phyloP scores from a whole-genome alignment of 2,329 filamentous ascomycete genomes.

The Cadophora sp. region DNA sequence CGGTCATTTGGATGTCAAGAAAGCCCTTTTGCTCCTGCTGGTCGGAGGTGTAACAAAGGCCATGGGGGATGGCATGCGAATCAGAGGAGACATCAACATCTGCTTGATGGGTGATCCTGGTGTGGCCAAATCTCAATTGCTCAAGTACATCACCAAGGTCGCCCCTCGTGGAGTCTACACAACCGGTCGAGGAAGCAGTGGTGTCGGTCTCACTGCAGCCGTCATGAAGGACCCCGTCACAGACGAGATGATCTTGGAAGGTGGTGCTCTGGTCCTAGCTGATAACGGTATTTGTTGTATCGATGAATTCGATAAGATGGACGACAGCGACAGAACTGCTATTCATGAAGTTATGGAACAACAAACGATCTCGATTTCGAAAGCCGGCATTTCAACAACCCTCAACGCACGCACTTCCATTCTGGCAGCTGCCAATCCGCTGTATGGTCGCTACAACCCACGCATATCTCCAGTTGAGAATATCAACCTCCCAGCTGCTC shows the following conservation, averaged over 20 bases:
- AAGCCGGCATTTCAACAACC: conserved; percentile 95
- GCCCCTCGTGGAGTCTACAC: conserved; percentile 88
- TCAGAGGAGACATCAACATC: conserved; percentile 98
- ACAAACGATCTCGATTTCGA: conserved; percentile 84
- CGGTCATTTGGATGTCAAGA: conserved; percentile 96
- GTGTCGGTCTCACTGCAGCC: conserved; percentile 81
- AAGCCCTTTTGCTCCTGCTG: conserved; percentile 90
- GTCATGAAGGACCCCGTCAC: conserved; percentile 83
- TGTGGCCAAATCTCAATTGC: conserved; percentile 97
- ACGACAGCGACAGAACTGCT: conserved; percentile 77
- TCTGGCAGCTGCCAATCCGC: conserved; percentile 92
- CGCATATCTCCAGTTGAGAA: conserved; percentile 97
- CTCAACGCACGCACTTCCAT: conserved; percentile 96
- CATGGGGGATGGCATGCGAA: conserved; percentile 98
- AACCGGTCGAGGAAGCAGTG: conserved; percentile 80
- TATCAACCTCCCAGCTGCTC: conserved; percentile 97
- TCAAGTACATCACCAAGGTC: conserved; percentile 99
- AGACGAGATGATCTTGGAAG: conserved; percentile 80
- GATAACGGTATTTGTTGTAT: conserved; percentile 87
- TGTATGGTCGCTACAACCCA: conserved; percentile 98
- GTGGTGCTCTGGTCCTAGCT: conserved; percentile 78
- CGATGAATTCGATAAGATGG: conserved; percentile 89
- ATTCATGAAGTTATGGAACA: conserved; percentile 91
- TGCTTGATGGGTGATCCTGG: conserved; percentile 99
- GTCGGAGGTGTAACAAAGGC: conserved; percentile 97